Conservation (phyloP, 2,329 filamentous ascomycete genomes). For the Ascochyta clinopodiicola region DNA sequence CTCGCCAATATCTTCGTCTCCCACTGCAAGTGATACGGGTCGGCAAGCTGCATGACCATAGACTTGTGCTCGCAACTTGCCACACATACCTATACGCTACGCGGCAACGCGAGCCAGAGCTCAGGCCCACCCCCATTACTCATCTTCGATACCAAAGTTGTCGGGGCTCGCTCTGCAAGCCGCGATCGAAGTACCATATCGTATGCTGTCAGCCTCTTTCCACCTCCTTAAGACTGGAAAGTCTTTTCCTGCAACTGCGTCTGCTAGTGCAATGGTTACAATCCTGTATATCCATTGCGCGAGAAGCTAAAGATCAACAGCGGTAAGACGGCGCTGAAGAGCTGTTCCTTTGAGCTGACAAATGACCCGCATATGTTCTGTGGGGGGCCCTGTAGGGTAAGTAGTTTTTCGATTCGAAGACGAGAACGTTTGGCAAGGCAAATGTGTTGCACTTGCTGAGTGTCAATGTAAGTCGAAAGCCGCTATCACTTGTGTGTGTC, state of each 20-base stretch:
- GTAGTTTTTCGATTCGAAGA: slow-evolving; percentile 38
- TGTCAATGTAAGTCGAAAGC: slow-evolving; percentile 33
- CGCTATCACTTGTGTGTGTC: background rate
- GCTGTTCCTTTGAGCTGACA: slow-evolving; percentile 36
- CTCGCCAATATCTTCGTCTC: background rate
- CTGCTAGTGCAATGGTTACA: slow-evolving; percentile 58
- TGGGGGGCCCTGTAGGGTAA: slow-evolving; percentile 31
- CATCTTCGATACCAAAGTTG: slow-evolving; percentile 25
- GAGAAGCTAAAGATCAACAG: slow-evolving; percentile 32
- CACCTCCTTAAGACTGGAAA: slow-evolving; percentile 55
- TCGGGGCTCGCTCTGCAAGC: slow-evolving; percentile 55
- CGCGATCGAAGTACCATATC: slow-evolving; percentile 63
- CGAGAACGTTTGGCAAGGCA: slow-evolving; percentile 28
- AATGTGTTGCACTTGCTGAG: slow-evolving; percentile 29
- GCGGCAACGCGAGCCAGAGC: slow-evolving; percentile 23
- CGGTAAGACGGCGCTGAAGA: slow-evolving; percentile 31
- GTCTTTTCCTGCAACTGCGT: slow-evolving; percentile 61
- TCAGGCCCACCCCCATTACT: slow-evolving; percentile 17
- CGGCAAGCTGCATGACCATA: background rate
- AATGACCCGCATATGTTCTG: slow-evolving; percentile 39
- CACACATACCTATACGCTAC: background rate
- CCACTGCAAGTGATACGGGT: background rate
- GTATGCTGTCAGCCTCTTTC: slow-evolving; percentile 57
- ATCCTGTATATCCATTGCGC: slow-evolving; percentile 52
- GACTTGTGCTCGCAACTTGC: background rate